Percentiles rank a stretch among this genome's conserved stretches.
These are phyloP conservation scores for Solanum chiquidenum DNA, from an alignment of 257 asterid genomes.

Conservation along the genomic window DNA sequence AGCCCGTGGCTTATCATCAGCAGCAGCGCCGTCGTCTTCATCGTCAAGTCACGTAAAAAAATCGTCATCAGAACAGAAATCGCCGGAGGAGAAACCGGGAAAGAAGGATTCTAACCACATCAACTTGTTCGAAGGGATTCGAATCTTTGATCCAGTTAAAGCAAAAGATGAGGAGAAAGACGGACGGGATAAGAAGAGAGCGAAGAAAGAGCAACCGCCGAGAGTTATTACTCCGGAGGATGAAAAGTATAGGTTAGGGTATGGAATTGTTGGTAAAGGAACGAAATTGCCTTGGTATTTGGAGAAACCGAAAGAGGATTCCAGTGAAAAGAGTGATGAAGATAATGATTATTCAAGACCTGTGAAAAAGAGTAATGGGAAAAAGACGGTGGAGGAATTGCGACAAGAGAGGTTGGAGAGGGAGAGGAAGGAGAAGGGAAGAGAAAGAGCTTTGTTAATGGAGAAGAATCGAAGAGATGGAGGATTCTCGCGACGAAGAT, in stretches of 20 bases:
- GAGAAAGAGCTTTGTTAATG: conserved; percentile 61
- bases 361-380: conserved; percentile 33
- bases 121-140: conserved; percentile 75
- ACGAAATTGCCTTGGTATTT: conserved; percentile 93
- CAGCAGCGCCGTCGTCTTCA: conserved; percentile 13
- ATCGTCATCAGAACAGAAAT: neutral
- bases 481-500: conserved; percentile 58
- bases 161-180: conserved; percentile 27
- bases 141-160: conserved; percentile 62
- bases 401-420: conserved; percentile 85
- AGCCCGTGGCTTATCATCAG: conserved; percentile 48
- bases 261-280: conserved; percentile 89
- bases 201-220: conserved; percentile 54
- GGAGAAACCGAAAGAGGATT: conserved; percentile 36
- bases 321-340: conserved; percentile 10
- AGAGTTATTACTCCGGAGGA: conserved; percentile 85
- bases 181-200: conserved; percentile 22
- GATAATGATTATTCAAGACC: conserved; percentile 11
- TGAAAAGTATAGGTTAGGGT: conserved; percentile 72
- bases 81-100: conserved; percentile 8
- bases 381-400: conserved; percentile 82
- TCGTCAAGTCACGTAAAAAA: conserved; percentile 1
- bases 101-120: conserved; percentile 54
- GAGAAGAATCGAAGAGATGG: conserved; percentile 42
- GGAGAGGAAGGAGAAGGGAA: conserved; percentile 63